Percentiles rank a stretch among this genome's conserved stretches.
Evolutionary conservation across 2,329 filamentous ascomycete species (phyloP).

Genomic region (Catunica adiposa): DNA sequence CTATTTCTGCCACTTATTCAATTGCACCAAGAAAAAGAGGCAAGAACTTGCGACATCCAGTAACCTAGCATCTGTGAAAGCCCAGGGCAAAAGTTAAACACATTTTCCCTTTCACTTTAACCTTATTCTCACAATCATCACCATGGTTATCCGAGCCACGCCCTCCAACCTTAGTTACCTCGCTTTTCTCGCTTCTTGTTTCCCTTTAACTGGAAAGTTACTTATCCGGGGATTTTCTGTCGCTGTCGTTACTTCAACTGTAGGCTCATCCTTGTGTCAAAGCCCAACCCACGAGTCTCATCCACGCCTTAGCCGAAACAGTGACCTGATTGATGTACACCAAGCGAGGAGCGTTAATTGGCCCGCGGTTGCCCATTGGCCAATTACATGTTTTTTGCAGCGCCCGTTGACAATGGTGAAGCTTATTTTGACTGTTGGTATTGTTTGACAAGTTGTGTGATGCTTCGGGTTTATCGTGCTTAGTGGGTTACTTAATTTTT

Average conservation of each 20-base stretch:
- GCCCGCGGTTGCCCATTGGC: not conserved
- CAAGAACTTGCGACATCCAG: not conserved
- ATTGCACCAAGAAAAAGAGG: not conserved
- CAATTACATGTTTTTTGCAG: not conserved
- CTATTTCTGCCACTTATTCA: too few species aligned
- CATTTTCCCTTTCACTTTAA: not conserved
- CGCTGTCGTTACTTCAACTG: not conserved
- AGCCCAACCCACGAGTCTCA: constrained; percentile 9
- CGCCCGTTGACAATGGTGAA: too few species aligned
- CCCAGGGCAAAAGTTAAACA: not conserved
- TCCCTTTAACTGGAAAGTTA: not conserved
- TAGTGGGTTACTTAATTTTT: not conserved
- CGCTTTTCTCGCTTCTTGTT: not conserved
- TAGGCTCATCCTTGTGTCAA: constrained; percentile 10
- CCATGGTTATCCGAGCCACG: not conserved
- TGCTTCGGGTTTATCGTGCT: not conserved
- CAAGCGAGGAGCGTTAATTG: constrained; percentile 12
- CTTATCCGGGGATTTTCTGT: not conserved
- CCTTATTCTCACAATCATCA: not conserved
- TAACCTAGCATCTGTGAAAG: too few species aligned
- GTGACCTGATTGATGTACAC: constrained; percentile 12
- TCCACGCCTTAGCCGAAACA: constrained; percentile 13
- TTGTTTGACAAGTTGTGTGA: not conserved
- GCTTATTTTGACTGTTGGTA: too few species aligned
- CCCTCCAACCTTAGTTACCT: not conserved